Conservation (phyloP, 2,329 filamentous ascomycete genomes). For the Kalmusia sp. region DNA sequence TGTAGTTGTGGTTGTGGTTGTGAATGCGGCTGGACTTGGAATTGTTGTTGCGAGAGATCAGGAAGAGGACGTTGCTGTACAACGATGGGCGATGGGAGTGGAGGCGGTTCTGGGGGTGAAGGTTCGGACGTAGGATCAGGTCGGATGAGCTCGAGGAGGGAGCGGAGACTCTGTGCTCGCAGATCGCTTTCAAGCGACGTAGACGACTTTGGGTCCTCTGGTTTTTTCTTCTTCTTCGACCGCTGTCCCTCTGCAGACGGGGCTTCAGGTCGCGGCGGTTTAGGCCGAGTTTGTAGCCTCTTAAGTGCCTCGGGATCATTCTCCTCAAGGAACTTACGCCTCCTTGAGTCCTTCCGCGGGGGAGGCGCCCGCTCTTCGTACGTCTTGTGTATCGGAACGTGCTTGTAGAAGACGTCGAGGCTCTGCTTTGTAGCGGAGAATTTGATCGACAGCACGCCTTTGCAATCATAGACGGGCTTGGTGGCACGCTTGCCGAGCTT, state of each 20-base stretch:
- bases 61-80: conserved; percentile 12
- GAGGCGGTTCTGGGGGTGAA: conserved; percentile 21
- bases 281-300: conserved; percentile 32
- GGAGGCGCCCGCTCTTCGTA: conserved; percentile 53
- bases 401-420: conserved; percentile 56
- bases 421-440: conserved; percentile 52
- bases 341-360: conserved; percentile 49
- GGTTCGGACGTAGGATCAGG: conserved; percentile 19
- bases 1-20: conserved; percentile 11
- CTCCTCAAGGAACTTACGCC: conserved; percentile 43
- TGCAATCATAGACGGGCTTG: conserved; percentile 58
- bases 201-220: conserved; percentile 33
- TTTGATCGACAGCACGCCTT: conserved; percentile 56
- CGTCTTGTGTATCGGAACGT: conserved; percentile 55
- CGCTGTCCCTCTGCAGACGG: conserved; percentile 28
- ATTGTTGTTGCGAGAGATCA: conserved; percentile 9
- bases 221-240: conserved; percentile 32
- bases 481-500: conserved; percentile 47
- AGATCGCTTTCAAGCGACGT: conserved; percentile 48
- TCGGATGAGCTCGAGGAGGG: conserved; percentile 46
- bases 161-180: conserved; percentile 45
- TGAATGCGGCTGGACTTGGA: conserved; percentile 10
- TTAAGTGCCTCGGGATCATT: conserved; percentile 42
- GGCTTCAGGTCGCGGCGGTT: conserved; percentile 24
- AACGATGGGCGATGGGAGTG: conserved; percentile 18